These are phyloP conservation scores for Corymbia calophylla DNA, from an alignment of 441 rosid genomes.

Conservation along the genomic window DNA sequence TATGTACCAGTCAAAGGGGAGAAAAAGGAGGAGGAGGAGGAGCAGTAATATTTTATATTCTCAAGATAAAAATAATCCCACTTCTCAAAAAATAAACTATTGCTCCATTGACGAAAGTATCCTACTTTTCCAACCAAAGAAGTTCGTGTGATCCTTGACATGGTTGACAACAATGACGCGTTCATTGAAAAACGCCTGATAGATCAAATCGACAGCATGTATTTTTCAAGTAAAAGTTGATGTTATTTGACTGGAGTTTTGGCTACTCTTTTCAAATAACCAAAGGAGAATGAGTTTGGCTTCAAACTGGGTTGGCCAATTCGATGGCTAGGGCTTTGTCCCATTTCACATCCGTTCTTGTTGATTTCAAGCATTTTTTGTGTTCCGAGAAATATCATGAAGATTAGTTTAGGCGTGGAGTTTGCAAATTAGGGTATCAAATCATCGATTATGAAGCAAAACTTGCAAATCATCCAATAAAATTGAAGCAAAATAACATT, in stretches of 20 bases:
- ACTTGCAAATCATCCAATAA: not conserved
- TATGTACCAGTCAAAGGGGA: not conserved
- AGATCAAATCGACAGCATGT: accelerated
- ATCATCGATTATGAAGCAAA: not conserved
- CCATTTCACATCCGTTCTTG: not conserved
- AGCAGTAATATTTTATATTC: not conserved
- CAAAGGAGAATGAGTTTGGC: not conserved
- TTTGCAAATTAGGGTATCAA: not conserved
- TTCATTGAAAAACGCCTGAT: not conserved
- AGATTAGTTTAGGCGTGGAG: not conserved
- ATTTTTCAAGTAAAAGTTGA: too few species aligned
- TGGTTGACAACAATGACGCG: not conserved
- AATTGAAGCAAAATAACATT: not conserved
- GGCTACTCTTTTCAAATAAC: not conserved
- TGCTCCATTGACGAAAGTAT: too few species aligned
- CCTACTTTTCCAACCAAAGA: not conserved
- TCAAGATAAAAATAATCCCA: not conserved
- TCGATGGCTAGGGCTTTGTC: not conserved
- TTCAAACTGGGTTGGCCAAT: not conserved
- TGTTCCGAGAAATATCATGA: not conserved
- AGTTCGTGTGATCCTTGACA: not conserved
- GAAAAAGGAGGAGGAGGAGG: accelerated
- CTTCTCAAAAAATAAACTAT: not conserved
- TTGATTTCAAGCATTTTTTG: not conserved
- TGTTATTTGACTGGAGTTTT: not conserved